Evolutionary conservation across 2,329 filamentous ascomycete species (phyloP), one percentile per base, ranked within the genome.

Genomic region (Parafenestella ontariensis): DNA sequence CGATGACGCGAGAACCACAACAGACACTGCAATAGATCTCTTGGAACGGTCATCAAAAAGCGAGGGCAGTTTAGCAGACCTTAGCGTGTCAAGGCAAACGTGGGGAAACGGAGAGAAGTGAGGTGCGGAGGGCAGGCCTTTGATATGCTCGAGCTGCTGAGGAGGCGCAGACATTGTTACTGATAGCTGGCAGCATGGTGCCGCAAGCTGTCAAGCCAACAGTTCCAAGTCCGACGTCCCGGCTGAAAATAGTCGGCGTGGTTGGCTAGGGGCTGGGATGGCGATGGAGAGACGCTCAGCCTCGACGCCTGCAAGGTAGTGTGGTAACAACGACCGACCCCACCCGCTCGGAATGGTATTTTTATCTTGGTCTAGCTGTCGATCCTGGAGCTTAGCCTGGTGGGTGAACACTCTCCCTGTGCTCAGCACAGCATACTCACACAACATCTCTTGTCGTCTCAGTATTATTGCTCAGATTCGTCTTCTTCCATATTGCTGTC

Each of bases 241-340:
- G 60, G 62, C 62, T 64, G 53, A 33, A 15, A 33, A 41, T 47
- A 33, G 28, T 49, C 24, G 52, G 40, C 31, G 31, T 59, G 55
- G 66, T 68, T 68, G 59, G 67, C 53, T 61, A 51, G 46, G 43
- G 47, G 39, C 49, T 59, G 56, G 52, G 47, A 39, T 58, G 53
- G 42, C 40, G 40, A 50, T 52, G 41, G 50, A 41, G 54, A 52
- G 42, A 42, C 44, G 58, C 66, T 66, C 62, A 66, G 67, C 64
- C 66, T 63, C 58, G 42, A 46, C 48, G 51, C 53, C 46, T 53
- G 37, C 47, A 46, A 54, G 45, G 17, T 17, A 15, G 15, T n/a
- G 31, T 31, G 28, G 31, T 34, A 34, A 33, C 49, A 44, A 61
- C 47, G 45, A 54, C 44, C 52, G 44, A 53, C 54, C 55, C 61